phyloP scores from a whole-genome alignment of 2,329 filamentous ascomycete genomes.

The Botrytis deweyae region DNA sequence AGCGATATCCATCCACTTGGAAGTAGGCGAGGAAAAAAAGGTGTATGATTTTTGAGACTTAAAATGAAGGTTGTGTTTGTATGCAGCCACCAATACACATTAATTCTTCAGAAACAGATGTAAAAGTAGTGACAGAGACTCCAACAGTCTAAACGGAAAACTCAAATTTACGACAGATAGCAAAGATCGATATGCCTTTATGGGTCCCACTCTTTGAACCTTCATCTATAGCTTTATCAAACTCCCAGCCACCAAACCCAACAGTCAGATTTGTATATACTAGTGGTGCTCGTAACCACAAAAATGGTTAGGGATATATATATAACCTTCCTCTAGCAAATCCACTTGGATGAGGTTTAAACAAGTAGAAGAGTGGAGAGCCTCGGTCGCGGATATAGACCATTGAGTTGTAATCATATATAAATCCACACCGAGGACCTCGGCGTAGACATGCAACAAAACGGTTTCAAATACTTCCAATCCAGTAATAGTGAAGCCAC shows the following conservation, averaged over 20 bases:
- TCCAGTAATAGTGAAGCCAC: not conserved
- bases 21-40: not conserved
- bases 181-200: not conserved
- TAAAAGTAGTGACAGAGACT: not conserved
- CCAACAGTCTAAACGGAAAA: not conserved
- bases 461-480: not conserved
- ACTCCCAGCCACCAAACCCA: not conserved
- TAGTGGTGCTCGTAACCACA: not conserved
- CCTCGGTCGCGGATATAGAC: not conserved
- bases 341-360: not conserved
- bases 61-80: not conserved
- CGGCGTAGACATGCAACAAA: slow-evolving; percentile 12
- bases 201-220: not conserved
- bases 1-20: not conserved
- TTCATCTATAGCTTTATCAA: not conserved
- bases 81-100: not conserved
- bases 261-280: not conserved
- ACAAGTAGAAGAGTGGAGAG: slow-evolving; percentile 1
- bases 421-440: slow-evolving; percentile 9
- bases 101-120: not conserved
- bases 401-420: not conserved
- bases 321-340: not conserved
- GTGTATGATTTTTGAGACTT: not conserved
- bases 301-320: not conserved
- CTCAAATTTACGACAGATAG: not conserved